Evolutionary conservation across 106 monocot species (phyloP), one percentile per base, ranked within the genome.

Genomic region (Apostasia shenzhenica): DNA sequence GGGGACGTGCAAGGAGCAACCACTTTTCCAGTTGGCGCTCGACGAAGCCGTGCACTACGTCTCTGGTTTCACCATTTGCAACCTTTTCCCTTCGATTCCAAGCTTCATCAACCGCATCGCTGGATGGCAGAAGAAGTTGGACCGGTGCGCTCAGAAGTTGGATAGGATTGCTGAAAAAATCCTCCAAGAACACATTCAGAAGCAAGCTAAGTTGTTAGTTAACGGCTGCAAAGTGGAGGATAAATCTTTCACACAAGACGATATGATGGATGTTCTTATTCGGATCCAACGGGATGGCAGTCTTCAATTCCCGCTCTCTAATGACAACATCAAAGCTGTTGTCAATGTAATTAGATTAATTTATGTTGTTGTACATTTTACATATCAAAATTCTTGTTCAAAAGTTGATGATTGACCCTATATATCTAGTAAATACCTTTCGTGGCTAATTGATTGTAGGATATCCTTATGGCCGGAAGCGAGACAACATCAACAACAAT

Each of bases 21-120:
- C 9, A 54, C 8, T 54, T 12, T 57, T 63, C 14, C 13, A 45
- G 10, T 42, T 38, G 10, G 49, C 47, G 3, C 3, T 53, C 13
- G 41, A 8, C 1, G 53, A 73, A 3, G 8, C 45, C 9, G 3
- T 6, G 12, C 11, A 2, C 53, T 14, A 14, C 14, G 4, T 2
- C 2, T 4, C 6, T 0, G 41, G 54, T 51, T 54, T 55, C 62
- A 4, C 14, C 44, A 1, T 38, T 3, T 44, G 13, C 13, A 63
- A 73, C 43, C 53, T 64, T 51, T 73, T 73, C 50, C 73, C 73
- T 40, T 73, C 73, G 8, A 12, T 63, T 2, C 37, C 37, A 13
- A 64, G 40, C 13, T 63, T 73, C 54, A 49, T 73, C 42, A 11
- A 9, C 14, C 52, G 39, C 42, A 5, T 63, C 53, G n/a, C 44